Base-by-base conservation (phyloP, 2,329 filamentous ascomycete genomes). In the Monilinia fructicola region DNA sequence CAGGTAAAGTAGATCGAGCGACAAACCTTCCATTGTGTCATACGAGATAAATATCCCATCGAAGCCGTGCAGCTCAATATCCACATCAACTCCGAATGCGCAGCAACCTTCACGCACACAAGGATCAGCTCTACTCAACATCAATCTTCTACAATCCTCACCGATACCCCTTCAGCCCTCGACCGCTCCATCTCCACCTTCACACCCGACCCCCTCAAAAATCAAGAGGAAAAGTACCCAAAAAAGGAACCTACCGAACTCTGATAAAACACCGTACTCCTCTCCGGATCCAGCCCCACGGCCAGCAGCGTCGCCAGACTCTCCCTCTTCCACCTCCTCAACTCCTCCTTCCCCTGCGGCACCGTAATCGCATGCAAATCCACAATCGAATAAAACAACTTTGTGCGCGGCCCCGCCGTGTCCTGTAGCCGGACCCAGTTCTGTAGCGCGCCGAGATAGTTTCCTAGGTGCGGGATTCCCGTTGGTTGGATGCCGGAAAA, bases 401-500 rank as follows among this genome's bases (percentile, higher is more conserved):
- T 88, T 14, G 87, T 85, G 5, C 79, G 80, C 2, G 82, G 76
- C 0, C 80, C 71, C 0, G 87, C 82, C 48, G 84, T 80, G 68
- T 92, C 81, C 71, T 99, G 94, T 10, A 97, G 82, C 68, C 84
- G 83, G 56, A 90, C 90, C 95, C 95, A 99, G 82, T 92, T 87
- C 61, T 87, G 86, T 65, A 99, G 81, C 21, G 95, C 95, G 35
- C 95, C 95, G 14, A 96, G 84, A 78, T 97, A 99, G 79, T 99
- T 99, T 65, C 95, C 95, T 40, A 99, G 81, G 77, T 99, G 95
- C 18, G 95, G 95, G 31, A 96, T 84, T 46, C 94, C 95, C 0
- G 95, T 99, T 23, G 95, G 95, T 78, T 99, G 95, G 73, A 99
- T 99, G 64, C 93, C 95, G 4, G 95, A 98, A 81, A 99, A 97